A percentile compares a stretch with the other conserved stretches of the same genome.
Conservation (phyloP, 176 grass and related monocot genomes). For the Chrysopogon serrulatus region DNA sequence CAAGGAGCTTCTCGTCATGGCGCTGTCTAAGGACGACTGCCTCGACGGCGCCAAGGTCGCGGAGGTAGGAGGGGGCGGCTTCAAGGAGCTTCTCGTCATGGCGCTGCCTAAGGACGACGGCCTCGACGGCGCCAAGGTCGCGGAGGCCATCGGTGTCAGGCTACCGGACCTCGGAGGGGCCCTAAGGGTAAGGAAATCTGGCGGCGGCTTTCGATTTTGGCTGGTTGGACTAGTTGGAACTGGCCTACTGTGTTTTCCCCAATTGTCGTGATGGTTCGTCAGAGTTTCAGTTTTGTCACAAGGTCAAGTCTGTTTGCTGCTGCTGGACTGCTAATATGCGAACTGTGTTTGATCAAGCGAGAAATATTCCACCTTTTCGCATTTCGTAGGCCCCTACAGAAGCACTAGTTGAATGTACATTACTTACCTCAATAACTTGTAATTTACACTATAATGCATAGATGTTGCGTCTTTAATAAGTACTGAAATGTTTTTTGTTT, state of each 20-base stretch:
- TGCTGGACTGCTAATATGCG: neutral
- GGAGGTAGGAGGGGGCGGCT: no score
- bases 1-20: constrained; percentile 52
- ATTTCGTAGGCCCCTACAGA: neutral
- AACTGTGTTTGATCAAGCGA: neutral
- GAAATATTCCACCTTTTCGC: neutral
- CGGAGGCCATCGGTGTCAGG: constrained; percentile 22
- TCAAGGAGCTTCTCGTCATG: no score
- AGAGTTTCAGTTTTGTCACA: neutral
- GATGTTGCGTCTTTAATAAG: neutral
- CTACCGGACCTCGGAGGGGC: constrained; percentile 34
- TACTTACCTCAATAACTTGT: neutral
- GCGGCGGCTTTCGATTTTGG: neutral
- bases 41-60: constrained; percentile 32
- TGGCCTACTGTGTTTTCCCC: neutral
- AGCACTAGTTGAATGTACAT: no score
- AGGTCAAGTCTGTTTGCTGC: neutral
- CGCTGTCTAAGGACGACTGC: constrained; percentile 31
- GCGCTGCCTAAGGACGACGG: no score
- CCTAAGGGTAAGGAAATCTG: constrained; percentile 30
- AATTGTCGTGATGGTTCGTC: neutral
- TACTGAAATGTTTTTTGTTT: neutral
- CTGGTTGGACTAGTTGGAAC: neutral
- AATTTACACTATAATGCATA: neutral
- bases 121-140: no score